Evolutionary conservation across 2,329 filamentous ascomycete genomes (phyloP).

Genomic region (Penicillium sp.): DNA sequence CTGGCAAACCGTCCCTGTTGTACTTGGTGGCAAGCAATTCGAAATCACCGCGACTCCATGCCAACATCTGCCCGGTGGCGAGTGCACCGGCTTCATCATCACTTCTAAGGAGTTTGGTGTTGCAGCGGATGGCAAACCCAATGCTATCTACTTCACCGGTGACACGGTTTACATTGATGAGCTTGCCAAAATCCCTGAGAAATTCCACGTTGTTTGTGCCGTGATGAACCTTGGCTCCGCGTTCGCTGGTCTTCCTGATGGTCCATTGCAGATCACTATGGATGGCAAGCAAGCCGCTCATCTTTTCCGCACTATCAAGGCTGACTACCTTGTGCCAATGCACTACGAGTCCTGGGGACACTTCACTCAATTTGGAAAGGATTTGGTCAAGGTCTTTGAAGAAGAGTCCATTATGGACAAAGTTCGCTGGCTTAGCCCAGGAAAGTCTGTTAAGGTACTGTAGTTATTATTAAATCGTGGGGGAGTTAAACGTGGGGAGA

Average conservation of each 20-base stretch:
- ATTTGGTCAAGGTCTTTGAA: constrained; percentile 32
- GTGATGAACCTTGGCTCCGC: constrained; percentile 43
- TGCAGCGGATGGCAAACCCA: constrained; percentile 36
- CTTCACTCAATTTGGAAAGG: constrained; percentile 39
- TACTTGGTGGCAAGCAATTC: constrained; percentile 30
- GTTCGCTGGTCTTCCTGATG: neutral
- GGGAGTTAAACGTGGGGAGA: no score
- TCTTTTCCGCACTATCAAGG: constrained; percentile 41
- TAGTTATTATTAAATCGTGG: no score
- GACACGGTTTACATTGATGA: constrained; percentile 51
- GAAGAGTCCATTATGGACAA: constrained; percentile 36
- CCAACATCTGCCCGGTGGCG: constrained; percentile 44
- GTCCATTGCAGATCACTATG: constrained; percentile 42
- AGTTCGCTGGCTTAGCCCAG: constrained; percentile 32
- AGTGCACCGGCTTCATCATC: constrained; percentile 49
- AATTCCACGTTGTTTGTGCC: constrained; percentile 40
- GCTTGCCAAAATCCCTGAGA: constrained; percentile 33
- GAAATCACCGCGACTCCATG: constrained; percentile 45
- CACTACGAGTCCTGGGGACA: constrained; percentile 50
- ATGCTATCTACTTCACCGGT: constrained; percentile 51
- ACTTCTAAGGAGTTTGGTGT: constrained; percentile 14
- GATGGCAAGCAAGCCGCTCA: constrained; percentile 42
- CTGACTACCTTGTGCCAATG: constrained; percentile 47
- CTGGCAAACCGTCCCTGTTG: constrained; percentile 32
- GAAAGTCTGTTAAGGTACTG: no score